These are phyloP conservation scores for Gastrodia elata DNA, from an alignment of 106 monocot species.

Conservation along the genomic window DNA sequence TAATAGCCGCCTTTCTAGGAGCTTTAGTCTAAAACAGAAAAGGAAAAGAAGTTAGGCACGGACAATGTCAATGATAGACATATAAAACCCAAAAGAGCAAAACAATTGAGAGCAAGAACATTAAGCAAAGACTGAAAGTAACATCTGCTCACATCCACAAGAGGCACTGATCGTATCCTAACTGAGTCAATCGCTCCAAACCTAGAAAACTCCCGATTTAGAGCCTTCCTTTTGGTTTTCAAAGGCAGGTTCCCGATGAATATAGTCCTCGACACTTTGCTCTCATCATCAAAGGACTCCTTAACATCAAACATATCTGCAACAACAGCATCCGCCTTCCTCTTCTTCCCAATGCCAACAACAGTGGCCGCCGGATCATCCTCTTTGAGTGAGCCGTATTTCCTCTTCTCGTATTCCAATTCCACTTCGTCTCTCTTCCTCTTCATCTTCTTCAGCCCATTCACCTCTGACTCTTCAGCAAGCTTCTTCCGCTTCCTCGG, in stretches of 20 bases:
- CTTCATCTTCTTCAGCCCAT: constrained; percentile 14
- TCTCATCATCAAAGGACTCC: constrained; percentile 66
- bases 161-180: constrained; percentile 79
- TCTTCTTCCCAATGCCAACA: constrained; percentile 57
- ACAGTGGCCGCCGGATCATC: constrained; percentile 4
- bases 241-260: constrained; percentile 87
- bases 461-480: constrained; percentile 7
- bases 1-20: constrained; percentile 65
- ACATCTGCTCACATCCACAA: constrained; percentile 42
- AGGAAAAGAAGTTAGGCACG: neutral
- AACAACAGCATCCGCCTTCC: constrained; percentile 50
- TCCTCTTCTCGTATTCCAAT: constrained; percentile 35
- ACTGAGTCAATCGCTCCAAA: constrained; percentile 86
- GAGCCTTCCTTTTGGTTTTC: constrained; percentile 61
- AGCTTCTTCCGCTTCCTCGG: constrained; percentile 25
- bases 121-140: constrained; percentile 5
- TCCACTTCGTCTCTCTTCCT: constrained; percentile 74
- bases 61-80: neutral
- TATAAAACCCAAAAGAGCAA: constrained; percentile 2
- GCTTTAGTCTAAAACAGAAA: constrained; percentile 41
- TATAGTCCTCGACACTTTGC: constrained; percentile 79
- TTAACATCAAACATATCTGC: constrained; percentile 6
- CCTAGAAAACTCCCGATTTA: constrained; percentile 66
- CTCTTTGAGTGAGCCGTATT: constrained; percentile 12
- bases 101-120: neutral